Evolutionary conservation across 1,284 basidiomycete species (phyloP), one percentile per base, ranked within the genome.

Genomic region (Phlebopus sp.): DNA sequence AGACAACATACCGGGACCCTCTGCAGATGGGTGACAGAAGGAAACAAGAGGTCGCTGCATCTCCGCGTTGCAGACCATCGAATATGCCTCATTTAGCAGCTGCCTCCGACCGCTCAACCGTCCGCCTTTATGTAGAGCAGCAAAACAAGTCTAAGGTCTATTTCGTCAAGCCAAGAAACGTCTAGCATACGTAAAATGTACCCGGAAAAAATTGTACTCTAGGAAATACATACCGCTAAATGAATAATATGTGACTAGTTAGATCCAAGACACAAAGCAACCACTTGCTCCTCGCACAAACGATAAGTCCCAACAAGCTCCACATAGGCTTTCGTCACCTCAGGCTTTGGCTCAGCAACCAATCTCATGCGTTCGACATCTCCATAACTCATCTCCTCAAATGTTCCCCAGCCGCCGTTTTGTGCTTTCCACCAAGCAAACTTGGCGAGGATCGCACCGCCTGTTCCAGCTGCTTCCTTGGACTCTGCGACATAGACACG

Each of bases 391-490:
- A 85, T 81, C 56, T 84, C 79, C 62, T 85, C 83, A 53, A 85
- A 82, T 19, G 75, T 70, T n/a, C 77, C 78, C 14, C 40, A 50
- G 6, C 70, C 68, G 4, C 69, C 72, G 49, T 73, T 69, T 48
- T 62, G 64, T 14, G 61, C 65, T 38, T 72, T 76, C 82, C 84
- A 87, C 81, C 81, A 86, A 4, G 82, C 78, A 60, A 77, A 88
- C 58, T 79, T 78, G 11, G 84, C 86, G 38, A 89, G 70, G 27
- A 86, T 63, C 11, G 82, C 84, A 37, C 84, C 85, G 40, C 86
- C 86, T 58, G 79, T 78, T 5, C 76, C 82, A n/a, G 83, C 85
- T 37, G 81, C 84, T 64, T 87, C 82, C 57, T 81, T 80, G 2
- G 80, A 82, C 18, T 76, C 74, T 18, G 82, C 82, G 32, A 85